Evolutionary conservation across 805 yeast species (phyloP), one percentile per base, ranked within the genome.

Genomic region (Pichia exigua): DNA sequence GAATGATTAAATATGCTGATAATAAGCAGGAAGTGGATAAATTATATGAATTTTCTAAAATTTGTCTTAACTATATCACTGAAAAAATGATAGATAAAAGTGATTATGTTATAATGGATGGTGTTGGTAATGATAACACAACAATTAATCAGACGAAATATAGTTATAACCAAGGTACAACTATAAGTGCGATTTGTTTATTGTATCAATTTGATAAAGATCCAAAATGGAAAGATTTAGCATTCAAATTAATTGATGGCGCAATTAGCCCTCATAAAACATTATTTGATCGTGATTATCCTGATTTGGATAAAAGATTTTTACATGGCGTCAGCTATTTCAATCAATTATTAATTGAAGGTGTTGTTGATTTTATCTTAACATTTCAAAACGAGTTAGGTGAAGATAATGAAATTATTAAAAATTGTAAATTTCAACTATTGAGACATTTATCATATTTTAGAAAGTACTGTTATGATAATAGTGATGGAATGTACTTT

Each of bases 101-200:
- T 21, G 85, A 82, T 64, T 73, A 76, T 53, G 71, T 83, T 55
- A 75, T 83, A 42, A 68, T 66, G 65, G 90, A 83, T 64, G 90
- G 90, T 42, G 69, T 79, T 44, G 79, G 74, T 53, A 75, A 70
- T 45, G 73, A 73, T 43, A 65, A 68, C 7, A 70, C 70, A 42
- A 61, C 67, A 26, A 69, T 72, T 12, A 77, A 81, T 58, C 71
- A 71, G 20, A 73, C 73, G 59, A 82, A 83, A 66, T 81, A 82
- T 78, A 75, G 87, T 7, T 83, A 83, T 64, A 84, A 83, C 66
- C 75, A 79, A 12, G 90, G 90, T 22, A 76, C 84, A 12, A 79
- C 88, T 0, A 59, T 84, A 35, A 75, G 83, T 12, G 79, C 83
- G 1, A 73, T 78, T 10, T 65, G 78, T 17, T 65, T 72, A 58